Conservation (phyloP, 2,329 filamentous ascomycete species). For the Fusarium clavum region DNA sequence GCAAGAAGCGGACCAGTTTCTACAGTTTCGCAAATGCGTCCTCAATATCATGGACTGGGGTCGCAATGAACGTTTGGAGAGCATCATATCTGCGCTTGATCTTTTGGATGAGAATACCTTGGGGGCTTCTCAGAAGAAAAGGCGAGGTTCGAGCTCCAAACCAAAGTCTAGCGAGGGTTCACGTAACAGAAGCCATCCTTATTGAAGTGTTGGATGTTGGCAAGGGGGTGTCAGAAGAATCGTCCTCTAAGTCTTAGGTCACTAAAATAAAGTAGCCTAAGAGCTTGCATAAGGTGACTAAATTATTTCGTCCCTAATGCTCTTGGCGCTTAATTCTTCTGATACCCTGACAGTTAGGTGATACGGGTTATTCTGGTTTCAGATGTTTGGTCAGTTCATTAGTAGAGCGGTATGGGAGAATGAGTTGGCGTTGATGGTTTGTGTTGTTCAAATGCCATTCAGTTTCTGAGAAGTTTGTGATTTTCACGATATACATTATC, state of each 20-base stretch:
- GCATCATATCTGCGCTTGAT: constrained; percentile 39
- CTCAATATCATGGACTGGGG: constrained; percentile 55
- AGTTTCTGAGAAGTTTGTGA: neutral
- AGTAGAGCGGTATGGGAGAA: neutral
- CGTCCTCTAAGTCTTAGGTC: neutral
- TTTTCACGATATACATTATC: neutral
- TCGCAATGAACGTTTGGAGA: constrained; percentile 42
- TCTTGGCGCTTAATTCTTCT: neutral
- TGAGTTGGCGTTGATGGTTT: neutral
- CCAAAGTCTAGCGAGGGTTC: neutral
- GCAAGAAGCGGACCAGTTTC: constrained; percentile 44
- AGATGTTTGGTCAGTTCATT: neutral
- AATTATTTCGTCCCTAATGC: neutral
- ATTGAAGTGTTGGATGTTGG: neutral
- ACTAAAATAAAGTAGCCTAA: neutral
- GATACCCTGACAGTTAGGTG: neutral
- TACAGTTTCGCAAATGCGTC: constrained; percentile 50
- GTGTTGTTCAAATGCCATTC: neutral
- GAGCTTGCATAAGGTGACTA: neutral
- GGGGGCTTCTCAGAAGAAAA: neutral
- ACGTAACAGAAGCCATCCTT: neutral
- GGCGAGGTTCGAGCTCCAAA: neutral
- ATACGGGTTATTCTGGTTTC: neutral
- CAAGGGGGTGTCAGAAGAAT: neutral
- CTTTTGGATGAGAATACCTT: neutral